Evolutionary conservation across 140 eudicot species (phyloP).

Genomic region (Bidens hawaiensis): DNA sequence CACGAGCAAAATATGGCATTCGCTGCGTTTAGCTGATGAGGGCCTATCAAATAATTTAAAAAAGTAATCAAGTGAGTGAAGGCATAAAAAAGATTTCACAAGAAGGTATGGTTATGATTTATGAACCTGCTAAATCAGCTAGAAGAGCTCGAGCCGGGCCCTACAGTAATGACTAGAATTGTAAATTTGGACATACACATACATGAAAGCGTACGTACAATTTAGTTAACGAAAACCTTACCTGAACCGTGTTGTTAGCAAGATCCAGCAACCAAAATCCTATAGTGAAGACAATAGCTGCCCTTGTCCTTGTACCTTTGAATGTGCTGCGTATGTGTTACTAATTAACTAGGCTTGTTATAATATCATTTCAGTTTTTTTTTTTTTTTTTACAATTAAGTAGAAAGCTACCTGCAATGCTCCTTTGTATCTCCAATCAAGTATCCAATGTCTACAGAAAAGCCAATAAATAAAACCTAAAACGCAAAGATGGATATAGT

Average conservation of each 20-base stretch:
- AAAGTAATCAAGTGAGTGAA: no score
- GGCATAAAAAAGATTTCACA: no score
- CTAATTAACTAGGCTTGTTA: no score
- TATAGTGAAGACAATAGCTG: constrained; percentile 79
- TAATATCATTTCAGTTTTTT: no score
- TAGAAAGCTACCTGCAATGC: constrained; percentile 73
- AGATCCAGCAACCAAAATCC: constrained; percentile 99
- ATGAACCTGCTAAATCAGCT: constrained; percentile 96
- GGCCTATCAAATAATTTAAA: no score
- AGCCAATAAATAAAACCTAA: constrained; percentile 93
- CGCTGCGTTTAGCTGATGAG: constrained; percentile 92
- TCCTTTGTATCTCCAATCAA: constrained; percentile 89
- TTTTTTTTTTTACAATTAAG: no score
- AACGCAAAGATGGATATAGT: no score
- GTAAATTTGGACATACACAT: no score
- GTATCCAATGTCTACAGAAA: constrained; percentile 98
- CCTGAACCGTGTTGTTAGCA: constrained; percentile 99
- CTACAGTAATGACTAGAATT: constrained; percentile 34
- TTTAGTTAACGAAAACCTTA: constrained; percentile 4
- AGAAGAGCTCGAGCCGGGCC: constrained; percentile 99
- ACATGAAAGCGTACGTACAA: constrained; percentile 5
- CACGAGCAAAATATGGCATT: constrained; percentile 93
- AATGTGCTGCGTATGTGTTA: constrained; percentile 91
- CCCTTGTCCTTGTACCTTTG: constrained; percentile 93
- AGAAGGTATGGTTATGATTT: no score